Percentiles rank a stretch among this genome's conserved stretches.
Conservation (phyloP, 257 asterid species). For the Solanum rostratum region DNA sequence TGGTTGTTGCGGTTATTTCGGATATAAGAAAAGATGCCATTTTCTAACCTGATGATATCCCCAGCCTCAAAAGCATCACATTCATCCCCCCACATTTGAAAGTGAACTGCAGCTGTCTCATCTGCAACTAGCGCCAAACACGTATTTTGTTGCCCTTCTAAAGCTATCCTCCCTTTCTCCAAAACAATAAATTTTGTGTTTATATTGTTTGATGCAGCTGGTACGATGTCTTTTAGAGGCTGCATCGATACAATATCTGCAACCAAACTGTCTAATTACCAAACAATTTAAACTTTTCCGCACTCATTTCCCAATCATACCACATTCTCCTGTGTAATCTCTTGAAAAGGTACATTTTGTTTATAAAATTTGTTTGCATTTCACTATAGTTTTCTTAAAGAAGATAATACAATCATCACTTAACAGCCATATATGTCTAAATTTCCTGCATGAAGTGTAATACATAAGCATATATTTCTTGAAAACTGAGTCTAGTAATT, state of each 20-base stretch:
- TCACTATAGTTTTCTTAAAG: neutral
- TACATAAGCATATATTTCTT: neutral
- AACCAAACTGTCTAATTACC: neutral
- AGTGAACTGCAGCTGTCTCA: slow-evolving; percentile 82
- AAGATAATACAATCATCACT: neutral
- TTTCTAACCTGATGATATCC: slow-evolving; percentile 23
- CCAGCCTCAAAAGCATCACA: slow-evolving; percentile 55
- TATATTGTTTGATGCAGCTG: slow-evolving; percentile 56
- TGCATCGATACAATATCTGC: slow-evolving; percentile 13
- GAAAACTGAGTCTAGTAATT: neutral
- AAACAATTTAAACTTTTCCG: neutral
- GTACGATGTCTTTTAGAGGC: slow-evolving; percentile 32
- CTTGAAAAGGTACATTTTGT: neutral
- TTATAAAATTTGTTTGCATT: too few species aligned
- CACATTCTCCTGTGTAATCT: too few species aligned
- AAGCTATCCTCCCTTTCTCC: slow-evolving; percentile 45
- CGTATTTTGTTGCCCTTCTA: slow-evolving; percentile 27
- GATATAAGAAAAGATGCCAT: slow-evolving; percentile 62
- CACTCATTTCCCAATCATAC: too few species aligned
- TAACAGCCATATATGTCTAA: neutral
- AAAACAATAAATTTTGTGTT: slow-evolving; percentile 41
- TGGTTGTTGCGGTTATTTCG: slow-evolving; percentile 12
- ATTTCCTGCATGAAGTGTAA: neutral
- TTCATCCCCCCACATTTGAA: slow-evolving; percentile 67
- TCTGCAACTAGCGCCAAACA: slow-evolving; percentile 63